Base-by-base conservation (phyloP, 1,139 yeast species). In the Scheffersomyces parashehatae region DNA sequence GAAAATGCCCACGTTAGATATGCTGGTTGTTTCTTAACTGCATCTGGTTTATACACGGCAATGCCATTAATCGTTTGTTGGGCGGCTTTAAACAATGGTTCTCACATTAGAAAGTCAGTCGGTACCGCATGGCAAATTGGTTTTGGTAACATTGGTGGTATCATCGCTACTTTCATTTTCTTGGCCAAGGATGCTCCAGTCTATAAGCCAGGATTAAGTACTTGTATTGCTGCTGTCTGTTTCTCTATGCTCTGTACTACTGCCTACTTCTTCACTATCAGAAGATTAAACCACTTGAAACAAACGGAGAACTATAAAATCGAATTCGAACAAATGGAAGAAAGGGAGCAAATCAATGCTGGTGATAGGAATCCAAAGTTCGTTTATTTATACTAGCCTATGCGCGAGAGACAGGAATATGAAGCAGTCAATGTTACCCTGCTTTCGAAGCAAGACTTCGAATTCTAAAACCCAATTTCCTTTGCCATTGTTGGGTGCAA, bases 101-200 rank as follows among this genome's bases (percentile, higher is more conserved):
- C 91, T 32, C 91, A 85, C 59, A 67, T 81, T 44, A 73, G 91
- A 60, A 82, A 84, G 53, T 73, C 86, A 29, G 84, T 85, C 15
- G 88, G 88, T 41, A 80, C 89, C 13, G 89, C 88, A 2, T 82
- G 83, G 75, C 87, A 83, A 56, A 79, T 87, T 52, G 95, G 93
- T 1, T 85, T 85, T 59, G 95, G 93, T 50, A 86, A 87, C 64
- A 83, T 85, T 58, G 95, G 95, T 49, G 95, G 93, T 56, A 86
- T 86, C 57, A 78, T 86, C 49, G 72, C 91, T 11, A 81, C 90
- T 2, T 85, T 75, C 56, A 67, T 83, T 26, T 85, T 81, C 68
- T 69, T 82, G 40, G 55, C 74, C 31, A 62, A 64, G 38, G 88
- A 82, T 50, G 77, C 86, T 29, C 89, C 89, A 14, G 67, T 62